phyloP scores from a whole-genome alignment of 257 asterid species.

The Jaltomata sinuosa region DNA sequence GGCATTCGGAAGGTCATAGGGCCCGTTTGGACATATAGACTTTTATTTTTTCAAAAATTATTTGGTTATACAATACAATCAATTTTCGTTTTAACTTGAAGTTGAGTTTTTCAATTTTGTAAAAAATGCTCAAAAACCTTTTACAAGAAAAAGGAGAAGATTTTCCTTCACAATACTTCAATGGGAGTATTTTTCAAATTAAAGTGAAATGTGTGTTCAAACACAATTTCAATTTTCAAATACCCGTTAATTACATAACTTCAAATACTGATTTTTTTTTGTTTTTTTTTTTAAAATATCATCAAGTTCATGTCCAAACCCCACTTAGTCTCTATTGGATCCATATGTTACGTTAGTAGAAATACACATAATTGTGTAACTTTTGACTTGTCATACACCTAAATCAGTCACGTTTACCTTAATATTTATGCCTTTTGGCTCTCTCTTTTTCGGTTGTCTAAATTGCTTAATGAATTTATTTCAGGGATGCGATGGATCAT shows the following conservation, averaged over 20 bases:
- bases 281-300: not conserved
- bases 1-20: not conserved
- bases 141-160: not conserved
- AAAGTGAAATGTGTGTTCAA: not conserved
- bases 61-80: not conserved
- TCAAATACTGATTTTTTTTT: no score
- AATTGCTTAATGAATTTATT: not conserved
- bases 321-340: not conserved
- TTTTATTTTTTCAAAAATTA: not conserved
- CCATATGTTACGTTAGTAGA: not conserved
- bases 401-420: not conserved
- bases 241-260: no score
- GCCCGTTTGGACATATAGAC: not conserved
- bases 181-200: not conserved
- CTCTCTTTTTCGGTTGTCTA: not conserved
- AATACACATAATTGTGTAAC: not conserved
- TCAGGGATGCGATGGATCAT: slow-evolving; percentile 90
- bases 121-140: not conserved
- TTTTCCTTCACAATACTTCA: not conserved
- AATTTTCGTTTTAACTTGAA: not conserved
- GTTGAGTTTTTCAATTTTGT: not conserved
- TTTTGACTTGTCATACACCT: not conserved
- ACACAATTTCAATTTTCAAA: not conserved
- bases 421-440: not conserved
- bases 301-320: not conserved